A percentile compares a stretch with the other conserved stretches of the same genome.
These are phyloP conservation scores for Tulasnella calospora DNA, from an alignment of 768 basidiomycete species.

Conservation along the genomic window DNA sequence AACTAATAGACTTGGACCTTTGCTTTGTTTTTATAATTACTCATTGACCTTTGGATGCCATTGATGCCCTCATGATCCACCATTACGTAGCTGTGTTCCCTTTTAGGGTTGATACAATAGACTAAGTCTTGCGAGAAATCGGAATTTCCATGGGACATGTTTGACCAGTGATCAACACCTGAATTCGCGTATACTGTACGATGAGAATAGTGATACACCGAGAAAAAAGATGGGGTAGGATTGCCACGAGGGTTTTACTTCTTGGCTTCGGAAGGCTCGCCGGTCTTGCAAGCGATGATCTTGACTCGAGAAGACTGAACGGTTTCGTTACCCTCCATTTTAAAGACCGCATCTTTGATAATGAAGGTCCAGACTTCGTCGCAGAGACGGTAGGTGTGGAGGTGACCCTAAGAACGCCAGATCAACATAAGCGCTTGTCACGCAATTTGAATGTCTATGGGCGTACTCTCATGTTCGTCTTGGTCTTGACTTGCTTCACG, in stretches of 20 bases:
- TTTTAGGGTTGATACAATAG: not conserved
- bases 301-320: slow-evolving; percentile 77
- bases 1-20: not conserved
- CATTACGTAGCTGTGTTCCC: not conserved
- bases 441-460: no score
- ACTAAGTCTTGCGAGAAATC: not conserved
- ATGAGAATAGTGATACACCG: not conserved
- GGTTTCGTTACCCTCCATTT: slow-evolving; percentile 88
- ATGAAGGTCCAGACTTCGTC: slow-evolving; percentile 99
- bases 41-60: not conserved
- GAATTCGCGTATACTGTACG: not conserved
- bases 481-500: slow-evolving; percentile 89
- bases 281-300: slow-evolving; percentile 98
- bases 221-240: not conserved
- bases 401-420: slow-evolving; percentile 57
- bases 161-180: not conserved
- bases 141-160: not conserved
- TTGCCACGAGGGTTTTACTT: slow-evolving; percentile 43
- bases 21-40: not conserved
- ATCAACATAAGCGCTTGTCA: not conserved
- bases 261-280: slow-evolving; percentile 80
- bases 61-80: not conserved
- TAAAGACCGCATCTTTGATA: slow-evolving; percentile 86
- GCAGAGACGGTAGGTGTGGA: slow-evolving; percentile 86
- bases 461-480: slow-evolving; percentile 84